Evolutionary conservation across 305 asterid genomes (phyloP), one percentile per base, ranked within the genome.

Genomic region (Fraxinus velutina): DNA sequence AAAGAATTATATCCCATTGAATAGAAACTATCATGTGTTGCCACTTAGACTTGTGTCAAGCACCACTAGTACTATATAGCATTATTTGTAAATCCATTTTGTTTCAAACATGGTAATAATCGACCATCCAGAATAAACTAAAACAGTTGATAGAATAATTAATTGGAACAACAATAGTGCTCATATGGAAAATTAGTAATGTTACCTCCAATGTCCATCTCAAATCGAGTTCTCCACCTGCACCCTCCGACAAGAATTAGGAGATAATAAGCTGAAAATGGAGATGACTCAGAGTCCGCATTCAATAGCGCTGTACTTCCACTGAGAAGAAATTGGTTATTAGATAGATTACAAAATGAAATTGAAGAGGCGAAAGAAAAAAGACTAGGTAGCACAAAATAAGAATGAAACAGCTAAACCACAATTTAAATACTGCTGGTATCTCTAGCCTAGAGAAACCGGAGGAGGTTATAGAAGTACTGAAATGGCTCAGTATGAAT

Each of bases 361-460:
- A 76, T 68, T 57, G 39, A 24, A 47, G 75, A 6, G 4, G 64
- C 33, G 12, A 21, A 60, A 62, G 72, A 22, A 62, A 62, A 62
- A 8, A 22, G 15, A 22, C 33, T 62, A 21, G 7, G 42, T 73
- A 76, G 79, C 34, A 79, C 76, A 78, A 33, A 39, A 60, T 62
- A 39, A 81, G 75, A 83, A 27, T 29, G 73, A 77, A 68, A 81
- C 47, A 79, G 37, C 88, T 88, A 86, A 76, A 68, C 33, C 55
- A 37, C 76, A 78, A 81, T 39, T 44, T 82, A 76, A 81, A 77
- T 75, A 84, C 79, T 85, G 78, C 75, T 62, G 55, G 47, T 47
- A 79, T 42, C 79, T 70, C 66, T 73, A 68, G 74, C 73, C 68
- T 64, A 21, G 72, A 66, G 64, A 62, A 66, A 81, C 24, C 7